A percentile compares a stretch with the other conserved stretches of the same genome.
These are phyloP conservation scores for Cotoneaster glaucophyllus DNA, from an alignment of 306 rosid genomes.

Conservation along the genomic window DNA sequence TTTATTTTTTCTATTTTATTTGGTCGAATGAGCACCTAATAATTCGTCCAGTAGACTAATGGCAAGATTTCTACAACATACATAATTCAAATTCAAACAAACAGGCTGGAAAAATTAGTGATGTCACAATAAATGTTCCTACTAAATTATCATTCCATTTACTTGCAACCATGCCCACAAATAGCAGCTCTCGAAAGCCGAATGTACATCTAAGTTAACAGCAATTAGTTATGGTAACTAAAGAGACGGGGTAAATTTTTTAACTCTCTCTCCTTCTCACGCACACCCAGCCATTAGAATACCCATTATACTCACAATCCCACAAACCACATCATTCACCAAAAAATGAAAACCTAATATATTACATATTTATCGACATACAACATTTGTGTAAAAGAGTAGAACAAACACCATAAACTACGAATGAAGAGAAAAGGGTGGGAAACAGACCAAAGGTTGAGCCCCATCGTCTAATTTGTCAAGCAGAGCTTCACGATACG, in stretches of 20 bases:
- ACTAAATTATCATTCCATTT: not conserved
- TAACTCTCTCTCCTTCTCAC: not conserved
- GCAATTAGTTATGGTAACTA: not conserved
- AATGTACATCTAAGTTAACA: not conserved
- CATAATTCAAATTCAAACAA: not conserved
- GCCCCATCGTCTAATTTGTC: conserved; percentile 38
- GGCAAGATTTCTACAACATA: not conserved
- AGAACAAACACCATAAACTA: not conserved
- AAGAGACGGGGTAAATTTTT: not conserved
- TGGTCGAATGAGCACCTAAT: not conserved
- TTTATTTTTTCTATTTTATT: not conserved
- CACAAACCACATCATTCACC: not conserved
- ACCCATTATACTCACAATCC: not conserved
- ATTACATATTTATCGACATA: not conserved
- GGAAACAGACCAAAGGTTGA: conserved; percentile 52
- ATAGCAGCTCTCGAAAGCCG: not conserved
- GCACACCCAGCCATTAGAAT: not conserved
- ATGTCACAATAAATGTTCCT: not conserved
- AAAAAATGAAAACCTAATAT: not conserved
- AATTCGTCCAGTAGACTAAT: not conserved
- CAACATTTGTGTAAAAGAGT: not conserved
- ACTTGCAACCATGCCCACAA: not conserved
- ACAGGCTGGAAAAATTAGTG: not conserved
- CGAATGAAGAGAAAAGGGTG: not conserved
- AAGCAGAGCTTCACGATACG: conserved; percentile 46